Evolutionary conservation across 805 yeast genomes (phyloP).

Genomic region (Myxozyma kluyveri): DNA sequence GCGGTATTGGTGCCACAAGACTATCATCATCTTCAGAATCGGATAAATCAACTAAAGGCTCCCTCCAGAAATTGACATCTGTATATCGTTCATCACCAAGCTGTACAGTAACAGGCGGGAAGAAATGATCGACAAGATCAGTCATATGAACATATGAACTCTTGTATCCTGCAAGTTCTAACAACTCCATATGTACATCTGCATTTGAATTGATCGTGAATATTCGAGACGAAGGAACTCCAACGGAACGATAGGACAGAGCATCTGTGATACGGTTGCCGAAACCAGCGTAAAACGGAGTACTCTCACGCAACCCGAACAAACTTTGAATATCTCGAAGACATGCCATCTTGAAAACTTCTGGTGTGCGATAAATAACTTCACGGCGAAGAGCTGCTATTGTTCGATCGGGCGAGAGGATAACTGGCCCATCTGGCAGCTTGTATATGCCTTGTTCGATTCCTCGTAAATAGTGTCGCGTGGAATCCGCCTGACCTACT

Average conservation of each 20-base stretch:
- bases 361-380: conserved; percentile 91
- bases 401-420: conserved; percentile 91
- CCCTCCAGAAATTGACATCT: conserved; percentile 91
- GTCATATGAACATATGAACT: conserved; percentile 85
- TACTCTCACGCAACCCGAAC: conserved; percentile 47
- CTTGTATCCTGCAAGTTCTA: conserved; percentile 89
- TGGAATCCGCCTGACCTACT: conserved; percentile 91
- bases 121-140: conserved; percentile 93
- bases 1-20: not conserved
- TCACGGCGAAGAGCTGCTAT: conserved; percentile 92
- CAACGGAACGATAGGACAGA: conserved; percentile 86
- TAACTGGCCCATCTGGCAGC: conserved; percentile 89
- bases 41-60: conserved; percentile 57
- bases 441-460: conserved; percentile 66
- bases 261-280: conserved; percentile 98
- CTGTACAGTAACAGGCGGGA: conserved; percentile 67
- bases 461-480: conserved; percentile 76
- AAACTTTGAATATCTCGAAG: conserved; percentile 76
- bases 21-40: conserved; percentile 35
- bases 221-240: conserved; percentile 88
- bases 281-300: conserved; percentile 87
- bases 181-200: conserved; percentile 93
- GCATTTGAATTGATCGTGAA: conserved; percentile 96
- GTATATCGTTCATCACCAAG: conserved; percentile 60
- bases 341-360: conserved; percentile 98